Evolutionary conservation across 805 yeast species (phyloP), one percentile per base, ranked within the genome.

Genomic region (Yarrowia sp.): DNA sequence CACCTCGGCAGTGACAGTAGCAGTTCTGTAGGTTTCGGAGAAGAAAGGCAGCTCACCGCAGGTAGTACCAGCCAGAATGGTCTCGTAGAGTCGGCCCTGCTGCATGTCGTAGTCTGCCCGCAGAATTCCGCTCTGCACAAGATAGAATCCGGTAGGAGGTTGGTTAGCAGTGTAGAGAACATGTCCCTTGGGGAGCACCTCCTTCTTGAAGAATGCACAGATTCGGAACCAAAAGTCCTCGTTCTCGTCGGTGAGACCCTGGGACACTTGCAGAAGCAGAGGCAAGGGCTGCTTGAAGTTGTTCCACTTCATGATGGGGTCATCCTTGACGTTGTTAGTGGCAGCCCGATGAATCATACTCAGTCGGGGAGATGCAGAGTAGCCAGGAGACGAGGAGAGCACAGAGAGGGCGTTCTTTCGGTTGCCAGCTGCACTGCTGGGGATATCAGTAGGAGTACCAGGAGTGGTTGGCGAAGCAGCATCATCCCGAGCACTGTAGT

Each of bases 51-150:
- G 73, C 69, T 89, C 92, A 2, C 96, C 95, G 77, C 89, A 89
- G 1, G 90, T 85, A 0, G 94, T 89, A 70, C 89, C 84, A 5
- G 95, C 92, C 67, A 90, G 82, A 42, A 89, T 86, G 16, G 82
- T 75, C 80, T 81, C 79, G 76, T 79, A 76, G 76, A 86, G 67
- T 68, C 74, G 69, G 73, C 83, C 75, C 75, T 82, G 81, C 71
- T 83, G 81, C 73, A 88, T 79, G 74, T 82, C 83, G 70, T 82
- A 86, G 14, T 83, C 88, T 71, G 85, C 82, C 64, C 82, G 83
- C 73, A 82, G 77, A 70, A 81, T 82, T 61, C 92, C 86, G 68
- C 84, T 74, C 72, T 87, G 93, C 1, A 90, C 85, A 5, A 86
- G 70, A 53, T 88, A 85, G 70, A 87, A 86, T n/a, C 86, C 82